These are phyloP conservation scores for Arthrobotrys sphaeroides DNA, from an alignment of 2,329 filamentous ascomycete species.

Conservation along the genomic window DNA sequence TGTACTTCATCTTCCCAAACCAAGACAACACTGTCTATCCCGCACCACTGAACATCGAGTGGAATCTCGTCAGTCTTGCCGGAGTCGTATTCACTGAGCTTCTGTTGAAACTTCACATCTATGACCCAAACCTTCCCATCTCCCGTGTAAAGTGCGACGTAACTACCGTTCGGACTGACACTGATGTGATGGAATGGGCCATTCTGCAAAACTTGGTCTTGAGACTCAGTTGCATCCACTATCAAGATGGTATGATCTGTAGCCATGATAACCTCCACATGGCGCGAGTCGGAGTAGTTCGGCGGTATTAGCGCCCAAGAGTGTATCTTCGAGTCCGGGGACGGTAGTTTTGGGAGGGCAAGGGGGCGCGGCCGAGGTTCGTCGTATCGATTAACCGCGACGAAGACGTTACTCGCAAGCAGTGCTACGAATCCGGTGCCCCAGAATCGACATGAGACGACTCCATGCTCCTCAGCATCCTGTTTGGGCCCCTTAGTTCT, in stretches of 20 bases:
- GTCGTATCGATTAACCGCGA: conserved; percentile 87
- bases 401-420: conserved; percentile 83
- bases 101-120: conserved; percentile 91
- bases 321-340: conserved; percentile 74
- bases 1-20: conserved; percentile 99
- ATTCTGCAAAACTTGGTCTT: conserved; percentile 88
- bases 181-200: conserved; percentile 91
- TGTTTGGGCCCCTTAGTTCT: conserved; percentile 57
- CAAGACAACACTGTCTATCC: conserved; percentile 89
- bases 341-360: conserved; percentile 67
- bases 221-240: conserved; percentile 86
- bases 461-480: conserved; percentile 86
- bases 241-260: conserved; percentile 85
- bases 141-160: conserved; percentile 84
- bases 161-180: conserved; percentile 89
- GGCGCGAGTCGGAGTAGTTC: conserved; percentile 85
- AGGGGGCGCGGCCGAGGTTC: conserved; percentile 89
- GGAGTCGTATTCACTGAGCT: conserved; percentile 90
- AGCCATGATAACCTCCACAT: conserved; percentile 89
- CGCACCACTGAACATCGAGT: conserved; percentile 93
- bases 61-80: conserved; percentile 77
- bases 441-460: conserved; percentile 91
- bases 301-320: conserved; percentile 92
- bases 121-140: conserved; percentile 91
- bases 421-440: conserved; percentile 90